Conservation (phyloP, 805 yeast genomes). For the Starmera amethionina region DNA sequence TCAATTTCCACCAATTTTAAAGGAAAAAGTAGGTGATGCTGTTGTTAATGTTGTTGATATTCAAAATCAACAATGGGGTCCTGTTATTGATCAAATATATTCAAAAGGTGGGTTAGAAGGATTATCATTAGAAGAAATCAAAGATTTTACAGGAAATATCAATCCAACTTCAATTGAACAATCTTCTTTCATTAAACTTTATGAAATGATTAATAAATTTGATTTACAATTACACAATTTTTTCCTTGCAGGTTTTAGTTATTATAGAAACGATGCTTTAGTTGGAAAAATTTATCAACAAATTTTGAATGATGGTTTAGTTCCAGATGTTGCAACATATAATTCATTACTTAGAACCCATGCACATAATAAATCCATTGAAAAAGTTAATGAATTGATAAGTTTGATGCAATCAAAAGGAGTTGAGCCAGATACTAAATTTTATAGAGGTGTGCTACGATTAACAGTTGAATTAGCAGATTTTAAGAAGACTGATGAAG, state of each 20-base stretch:
- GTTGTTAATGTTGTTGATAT: constrained; percentile 29
- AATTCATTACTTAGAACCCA: constrained; percentile 33
- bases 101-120: constrained; percentile 25
- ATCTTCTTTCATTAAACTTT: constrained; percentile 7
- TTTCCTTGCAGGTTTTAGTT: constrained; percentile 26
- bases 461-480: constrained; percentile 45
- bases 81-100: constrained; percentile 17
- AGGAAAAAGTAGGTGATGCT: constrained; percentile 30
- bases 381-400: constrained; percentile 12
- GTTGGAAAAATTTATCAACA: constrained; percentile 25
- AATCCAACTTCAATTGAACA: too few relatives aligned
- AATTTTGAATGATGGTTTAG: constrained; percentile 14
- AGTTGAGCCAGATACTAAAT: constrained; percentile 31
- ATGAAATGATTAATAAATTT: constrained; percentile 21
- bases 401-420: constrained; percentile 16
- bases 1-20: constrained; percentile 24
- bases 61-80: constrained; percentile 34
- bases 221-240: constrained; percentile 24
- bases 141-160: constrained; percentile 18
- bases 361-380: constrained; percentile 22
- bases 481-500: constrained; percentile 52
- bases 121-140: constrained; percentile 21
- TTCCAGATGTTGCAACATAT: constrained; percentile 26
- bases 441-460: constrained; percentile 51
- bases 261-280: constrained; percentile 14